A percentile compares a stretch with the other conserved stretches of the same genome.
Evolutionary conservation across 805 yeast species (phyloP).

Genomic region (Saccharomyces cerevisiae): DNA sequence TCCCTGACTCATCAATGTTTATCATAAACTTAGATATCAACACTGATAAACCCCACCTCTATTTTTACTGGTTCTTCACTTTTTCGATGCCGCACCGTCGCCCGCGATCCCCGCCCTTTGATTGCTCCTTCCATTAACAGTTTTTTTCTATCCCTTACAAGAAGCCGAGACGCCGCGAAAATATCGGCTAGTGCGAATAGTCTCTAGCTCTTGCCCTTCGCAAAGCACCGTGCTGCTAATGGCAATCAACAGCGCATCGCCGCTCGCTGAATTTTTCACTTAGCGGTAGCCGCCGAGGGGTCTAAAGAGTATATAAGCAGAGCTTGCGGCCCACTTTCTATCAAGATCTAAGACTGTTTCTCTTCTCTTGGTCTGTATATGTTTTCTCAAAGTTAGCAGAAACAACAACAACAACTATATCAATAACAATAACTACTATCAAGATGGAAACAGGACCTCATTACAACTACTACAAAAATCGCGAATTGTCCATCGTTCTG

Average conservation of each 20-base stretch:
- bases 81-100: neutral
- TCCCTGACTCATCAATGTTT: neutral
- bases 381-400: neutral
- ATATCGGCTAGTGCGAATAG: neutral
- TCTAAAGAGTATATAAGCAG: neutral
- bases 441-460: slow-evolving; percentile 16
- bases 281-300: neutral
- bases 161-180: neutral
- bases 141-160: neutral
- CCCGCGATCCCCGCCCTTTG: neutral
- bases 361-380: neutral
- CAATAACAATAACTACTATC: neutral
- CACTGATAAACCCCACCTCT: neutral
- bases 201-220: neutral
- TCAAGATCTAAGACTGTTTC: neutral
- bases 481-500: slow-evolving; percentile 56
- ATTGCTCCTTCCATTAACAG: neutral
- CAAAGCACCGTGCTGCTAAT: neutral
- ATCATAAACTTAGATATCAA: neutral
- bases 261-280: neutral
- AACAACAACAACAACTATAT: neutral
- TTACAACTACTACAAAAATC: slow-evolving; percentile 42
- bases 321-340: neutral
- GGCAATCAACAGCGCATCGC: neutral
- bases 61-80: neutral